Evolutionary conservation across 306 rosid genomes (phyloP), one percentile per base, ranked within the genome.

Genomic region (Albizia julibrissin): DNA sequence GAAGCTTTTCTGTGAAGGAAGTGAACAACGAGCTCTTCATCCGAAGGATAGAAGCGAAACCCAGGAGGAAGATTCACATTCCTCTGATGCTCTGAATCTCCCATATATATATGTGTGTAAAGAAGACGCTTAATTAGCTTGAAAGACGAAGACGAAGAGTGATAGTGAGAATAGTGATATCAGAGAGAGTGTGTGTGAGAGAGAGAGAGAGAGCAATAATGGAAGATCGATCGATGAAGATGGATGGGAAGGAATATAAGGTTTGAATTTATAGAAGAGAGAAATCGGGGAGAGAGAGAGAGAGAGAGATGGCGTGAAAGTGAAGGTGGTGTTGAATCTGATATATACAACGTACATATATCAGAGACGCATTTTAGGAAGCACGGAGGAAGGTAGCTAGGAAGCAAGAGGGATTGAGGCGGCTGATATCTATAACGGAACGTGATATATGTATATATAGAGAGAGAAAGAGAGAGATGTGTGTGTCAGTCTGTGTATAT

Each of bases 1-100:
- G 93, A 77, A 18, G 91, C 97, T 75, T 91, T 94, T 19, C 98
- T 91, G 39, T 94, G 94, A 83, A 94, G 98, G 78, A 94, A 94
- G 84, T 94, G 94, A 43, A 92, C 94, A 1, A 94, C 86, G 8
- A 94, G 98, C 82, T 94, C 98, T 84, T 94, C 98, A 67, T 94
- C 98, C 0, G 97, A 87, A 0, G 98, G 98, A 72, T 84, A 87
- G 74, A 94, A 94, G 8, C 98, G 95, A 80, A 94, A 94, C 18
- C 98, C 98, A 0, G 98, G 98, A 27, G 98, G 98, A 37, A 94
- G 88, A 85, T 89, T 89, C 27, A 87, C 87, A 86, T 83, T 87
- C 77, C 79, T 79, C 10, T 69, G 52, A 69, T 67, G 46, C 1
- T 69, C 50, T 39, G 73, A 39, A 74, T 88, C 90, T 85, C 87